phyloP scores from a whole-genome alignment of 345 rosid species.

The Viola odorata region DNA sequence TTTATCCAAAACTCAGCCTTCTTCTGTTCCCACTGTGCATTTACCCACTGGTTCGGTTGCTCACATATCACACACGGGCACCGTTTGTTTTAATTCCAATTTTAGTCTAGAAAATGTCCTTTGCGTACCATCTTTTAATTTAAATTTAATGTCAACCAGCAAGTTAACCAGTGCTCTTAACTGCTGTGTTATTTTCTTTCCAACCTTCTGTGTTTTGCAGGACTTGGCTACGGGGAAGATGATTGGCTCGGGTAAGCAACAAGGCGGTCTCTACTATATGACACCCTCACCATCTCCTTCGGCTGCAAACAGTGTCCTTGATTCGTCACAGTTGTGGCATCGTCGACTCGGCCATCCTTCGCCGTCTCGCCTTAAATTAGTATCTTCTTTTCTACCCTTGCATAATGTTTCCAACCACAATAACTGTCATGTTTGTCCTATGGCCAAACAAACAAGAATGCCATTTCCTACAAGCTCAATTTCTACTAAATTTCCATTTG shows the following conservation, averaged over 20 bases:
- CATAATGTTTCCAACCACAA: not conserved
- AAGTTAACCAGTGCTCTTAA: conserved; percentile 3
- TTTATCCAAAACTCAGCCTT: not conserved
- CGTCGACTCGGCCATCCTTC: not conserved
- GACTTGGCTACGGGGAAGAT: not conserved
- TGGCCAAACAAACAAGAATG: not conserved
- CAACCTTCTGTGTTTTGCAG: not conserved
- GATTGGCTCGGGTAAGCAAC: not conserved
- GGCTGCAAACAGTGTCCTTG: not conserved
- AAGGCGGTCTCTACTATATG: not conserved
- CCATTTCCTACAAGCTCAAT: not conserved
- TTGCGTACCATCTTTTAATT: no score
- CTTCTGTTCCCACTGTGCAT: conserved; percentile 4
- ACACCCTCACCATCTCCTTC: not conserved
- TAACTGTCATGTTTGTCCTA: not conserved
- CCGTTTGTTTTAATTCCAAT: not conserved
- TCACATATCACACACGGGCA: not conserved
- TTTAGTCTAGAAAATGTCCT: not conserved
- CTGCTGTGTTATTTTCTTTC: not conserved
- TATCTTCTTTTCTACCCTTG: not conserved
- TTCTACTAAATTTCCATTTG: not conserved
- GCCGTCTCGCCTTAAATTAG: not conserved
- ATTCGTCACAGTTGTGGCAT: not conserved
- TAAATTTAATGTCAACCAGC: not conserved
- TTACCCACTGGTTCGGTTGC: not conserved